Evolutionary conservation across 768 basidiomycete species (phyloP), one percentile per base, ranked within the genome.

Genomic region (Lyophyllum shimeji): DNA sequence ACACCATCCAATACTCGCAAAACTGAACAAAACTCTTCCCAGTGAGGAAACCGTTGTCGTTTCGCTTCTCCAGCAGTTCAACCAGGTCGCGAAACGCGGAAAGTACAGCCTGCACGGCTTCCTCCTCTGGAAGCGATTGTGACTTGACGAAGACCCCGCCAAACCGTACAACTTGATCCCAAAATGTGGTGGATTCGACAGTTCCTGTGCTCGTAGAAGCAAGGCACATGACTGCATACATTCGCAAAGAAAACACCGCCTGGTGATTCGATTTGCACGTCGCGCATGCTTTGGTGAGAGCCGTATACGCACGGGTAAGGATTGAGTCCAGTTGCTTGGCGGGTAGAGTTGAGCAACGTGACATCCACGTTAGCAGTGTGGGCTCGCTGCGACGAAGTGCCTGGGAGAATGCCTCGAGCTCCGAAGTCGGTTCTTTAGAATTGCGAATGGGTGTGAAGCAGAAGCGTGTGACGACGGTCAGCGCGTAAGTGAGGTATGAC

Each of bases 1-100:
- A 81, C 18, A 70, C 73, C 60, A 83, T 78, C 84, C 90, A 90
- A 52, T 82, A 83, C 59, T 92, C 88, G 65, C 89, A 90, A 66
- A 88, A 82, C 7, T 74, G 73, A 13, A 82, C 57, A 62, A 88
- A 93, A 0, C 77, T 74, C 46, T 71, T 76, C 2, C 83, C 83
- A 15, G 68, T 67, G 53, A 82, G 59, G 58, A 87, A 86, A 0
- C 31, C 58, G 1, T 55, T 65, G 59, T 75, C 78, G 27, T 54
- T 50, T 57, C 75, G 65, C 17, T 64, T 59, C 61, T 79, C 74
- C 0, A 76, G 76, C 42, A 70, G 60, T 2, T 56, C 60, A n/a
- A 84, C 67, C 1, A 88, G 56, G 17, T 74, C 72, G 7, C 70
- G 69, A 53, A 82, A 83, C 0, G 75, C 68, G 0, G 67, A 58